Percentiles rank a stretch among this genome's conserved stretches.
Evolutionary conservation across 306 rosid species (phyloP).

Genomic region (Prunus mira): DNA sequence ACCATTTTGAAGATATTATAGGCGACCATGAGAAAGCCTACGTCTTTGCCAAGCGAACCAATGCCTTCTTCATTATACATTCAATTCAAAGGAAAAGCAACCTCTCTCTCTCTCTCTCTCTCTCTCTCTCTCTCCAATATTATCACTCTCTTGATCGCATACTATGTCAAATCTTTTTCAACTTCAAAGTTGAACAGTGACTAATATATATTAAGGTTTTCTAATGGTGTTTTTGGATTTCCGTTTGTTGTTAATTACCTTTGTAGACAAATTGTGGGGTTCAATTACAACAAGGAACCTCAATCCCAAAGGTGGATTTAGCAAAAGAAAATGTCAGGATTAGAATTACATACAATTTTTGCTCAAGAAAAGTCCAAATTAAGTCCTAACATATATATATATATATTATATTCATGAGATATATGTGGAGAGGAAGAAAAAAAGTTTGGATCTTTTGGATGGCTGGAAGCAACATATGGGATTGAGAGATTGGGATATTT

Average conservation of each 20-base stretch:
- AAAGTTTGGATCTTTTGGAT: slow-evolving; percentile 25
- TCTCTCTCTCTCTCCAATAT: neutral
- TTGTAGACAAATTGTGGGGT: too few relatives aligned
- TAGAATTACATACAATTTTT: slow-evolving; percentile 10
- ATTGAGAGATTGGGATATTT: slow-evolving; percentile 11
- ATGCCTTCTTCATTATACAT: neutral
- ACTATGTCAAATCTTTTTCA: too few relatives aligned
- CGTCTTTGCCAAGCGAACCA: neutral
- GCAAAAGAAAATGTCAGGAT: neutral
- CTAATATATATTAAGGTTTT: too few relatives aligned
- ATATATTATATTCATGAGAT: too few relatives aligned
- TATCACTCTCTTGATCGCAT: too few relatives aligned
- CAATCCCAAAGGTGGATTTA: neutral
- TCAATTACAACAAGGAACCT: too few relatives aligned
- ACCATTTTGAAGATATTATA: neutral
- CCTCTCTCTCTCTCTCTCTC: too few relatives aligned
- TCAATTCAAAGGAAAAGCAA: neutral
- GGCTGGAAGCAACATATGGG: slow-evolving; percentile 29
- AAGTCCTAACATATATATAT: too few relatives aligned
- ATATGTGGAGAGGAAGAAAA: neutral
- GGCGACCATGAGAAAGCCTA: neutral
- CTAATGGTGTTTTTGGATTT: too few relatives aligned
- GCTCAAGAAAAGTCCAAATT: too few relatives aligned
- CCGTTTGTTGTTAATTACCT: too few relatives aligned
- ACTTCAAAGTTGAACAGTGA: too few relatives aligned